Evolutionary conservation across 208 protist species (phyloP).

Genomic region (Dictyostelium gargantuum): DNA sequence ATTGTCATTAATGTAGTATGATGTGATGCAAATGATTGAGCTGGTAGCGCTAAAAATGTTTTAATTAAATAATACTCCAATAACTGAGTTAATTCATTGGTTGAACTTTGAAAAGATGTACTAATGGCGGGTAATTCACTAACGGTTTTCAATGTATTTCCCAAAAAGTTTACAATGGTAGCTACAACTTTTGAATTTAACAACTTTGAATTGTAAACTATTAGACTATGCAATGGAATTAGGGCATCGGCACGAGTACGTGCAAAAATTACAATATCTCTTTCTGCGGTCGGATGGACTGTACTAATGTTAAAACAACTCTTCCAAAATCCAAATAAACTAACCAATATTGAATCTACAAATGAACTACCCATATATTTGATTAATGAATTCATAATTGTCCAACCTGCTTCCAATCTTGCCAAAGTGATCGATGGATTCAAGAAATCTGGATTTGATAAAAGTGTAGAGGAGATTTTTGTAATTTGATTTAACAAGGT

Average conservation of each 20-base stretch:
- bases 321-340: slow-evolving; percentile 35
- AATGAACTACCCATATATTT: slow-evolving; percentile 9
- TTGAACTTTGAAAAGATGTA: slow-evolving; percentile 33
- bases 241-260: slow-evolving; percentile 42
- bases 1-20: slow-evolving; percentile 34
- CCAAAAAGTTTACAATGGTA: not conserved
- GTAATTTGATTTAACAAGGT: slow-evolving; percentile 33
- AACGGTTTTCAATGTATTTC: slow-evolving; percentile 41
- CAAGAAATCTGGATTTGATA: slow-evolving; percentile 28
- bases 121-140: slow-evolving; percentile 15
- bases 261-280: slow-evolving; percentile 56
- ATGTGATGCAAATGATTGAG: not conserved
- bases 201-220: not conserved
- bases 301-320: slow-evolving; percentile 47
- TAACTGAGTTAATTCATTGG: slow-evolving; percentile 44
- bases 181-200: slow-evolving; percentile 4
- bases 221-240: slow-evolving; percentile 8
- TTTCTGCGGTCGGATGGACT: slow-evolving; percentile 20
- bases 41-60: not conserved
- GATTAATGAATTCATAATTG: slow-evolving; percentile 43
- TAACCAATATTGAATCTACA: not conserved
- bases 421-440: slow-evolving; percentile 31
- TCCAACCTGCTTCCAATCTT: slow-evolving; percentile 37
- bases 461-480: not conserved
- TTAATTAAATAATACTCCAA: slow-evolving; percentile 24